Conservation (phyloP, 2,329 filamentous ascomycete genomes). For the Phialemonium atrogriseum region DNA sequence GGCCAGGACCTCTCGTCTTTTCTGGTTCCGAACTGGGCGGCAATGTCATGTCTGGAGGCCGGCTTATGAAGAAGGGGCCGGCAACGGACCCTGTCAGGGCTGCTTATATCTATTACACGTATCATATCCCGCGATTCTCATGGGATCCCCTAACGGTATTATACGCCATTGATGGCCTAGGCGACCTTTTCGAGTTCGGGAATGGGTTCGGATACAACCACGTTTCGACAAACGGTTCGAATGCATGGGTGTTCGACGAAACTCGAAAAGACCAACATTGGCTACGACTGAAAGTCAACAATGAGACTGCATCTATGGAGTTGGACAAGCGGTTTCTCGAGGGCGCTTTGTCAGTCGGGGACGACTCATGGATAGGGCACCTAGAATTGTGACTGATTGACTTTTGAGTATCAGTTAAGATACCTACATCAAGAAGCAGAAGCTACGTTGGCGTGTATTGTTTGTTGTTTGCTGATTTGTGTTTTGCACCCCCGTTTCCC, state of each 20-base stretch:
- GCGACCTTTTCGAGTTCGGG: conserved; percentile 25
- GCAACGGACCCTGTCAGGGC: conserved; percentile 24
- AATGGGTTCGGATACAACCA: conserved; percentile 31
- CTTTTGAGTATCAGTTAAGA: too few species aligned
- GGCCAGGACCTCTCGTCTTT: conserved; percentile 31
- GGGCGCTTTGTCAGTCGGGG: too few species aligned
- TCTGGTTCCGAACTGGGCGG: conserved; percentile 35
- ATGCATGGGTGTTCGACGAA: conserved; percentile 32
- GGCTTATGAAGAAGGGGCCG: conserved; percentile 22
- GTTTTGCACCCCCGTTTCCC: too few species aligned
- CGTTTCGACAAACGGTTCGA: conserved; percentile 29
- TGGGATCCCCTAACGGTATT: conserved; percentile 35
- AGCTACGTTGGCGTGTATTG: too few species aligned
- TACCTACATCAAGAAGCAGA: too few species aligned
- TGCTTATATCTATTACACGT: conserved; percentile 32
- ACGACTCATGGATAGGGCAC: too few species aligned
- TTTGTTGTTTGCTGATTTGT: too few species aligned
- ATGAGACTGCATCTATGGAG: conserved; percentile 19
- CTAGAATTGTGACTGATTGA: too few species aligned
- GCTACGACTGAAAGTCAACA: conserved; percentile 23
- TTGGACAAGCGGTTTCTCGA: conserved; percentile 20
- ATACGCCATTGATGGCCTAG: conserved; percentile 28
- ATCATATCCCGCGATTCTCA: conserved; percentile 21
- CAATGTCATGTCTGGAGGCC: conserved; percentile 28
- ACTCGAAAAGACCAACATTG: conserved; percentile 28